Conservation (phyloP, 2,329 filamentous ascomycete species). For the Alternaria brassicicola region DNA sequence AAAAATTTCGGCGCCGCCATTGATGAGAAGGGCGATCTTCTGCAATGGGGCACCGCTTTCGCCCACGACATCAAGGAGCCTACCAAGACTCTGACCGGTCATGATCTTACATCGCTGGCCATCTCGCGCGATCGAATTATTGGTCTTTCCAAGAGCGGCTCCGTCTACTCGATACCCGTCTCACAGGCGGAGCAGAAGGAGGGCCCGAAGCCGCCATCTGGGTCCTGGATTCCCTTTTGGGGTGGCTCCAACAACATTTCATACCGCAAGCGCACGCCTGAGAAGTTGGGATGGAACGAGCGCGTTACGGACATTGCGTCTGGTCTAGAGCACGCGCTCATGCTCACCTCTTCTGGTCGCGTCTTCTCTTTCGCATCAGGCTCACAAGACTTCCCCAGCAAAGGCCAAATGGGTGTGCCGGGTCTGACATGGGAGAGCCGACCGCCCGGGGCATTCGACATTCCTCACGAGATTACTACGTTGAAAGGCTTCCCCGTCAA, state of each 20-base stretch:
- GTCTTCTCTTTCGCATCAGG: conserved; percentile 89
- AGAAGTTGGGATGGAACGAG: conserved; percentile 70
- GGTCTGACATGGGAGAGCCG: conserved; percentile 80
- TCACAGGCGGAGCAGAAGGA: conserved; percentile 72
- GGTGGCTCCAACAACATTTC: conserved; percentile 64
- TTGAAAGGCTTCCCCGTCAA: conserved; percentile 73
- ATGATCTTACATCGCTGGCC: conserved; percentile 76
- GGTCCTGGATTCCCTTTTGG: conserved; percentile 79
- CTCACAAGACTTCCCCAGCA: conserved; percentile 75
- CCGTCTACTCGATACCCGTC: conserved; percentile 83
- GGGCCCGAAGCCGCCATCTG: conserved; percentile 68
- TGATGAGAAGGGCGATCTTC: conserved; percentile 81
- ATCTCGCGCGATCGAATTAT: conserved; percentile 85
- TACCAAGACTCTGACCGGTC: conserved; percentile 75
- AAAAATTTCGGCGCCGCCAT: conserved; percentile 84
- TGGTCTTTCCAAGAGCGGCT: conserved; percentile 74
- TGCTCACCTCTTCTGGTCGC: conserved; percentile 83
- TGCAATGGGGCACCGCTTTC: conserved; percentile 89
- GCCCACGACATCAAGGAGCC: conserved; percentile 69
- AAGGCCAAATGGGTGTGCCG: conserved; percentile 85
- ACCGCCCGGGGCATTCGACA: conserved; percentile 78
- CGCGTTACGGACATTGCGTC: conserved; percentile 74
- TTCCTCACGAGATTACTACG: conserved; percentile 77
- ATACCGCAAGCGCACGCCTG: conserved; percentile 74
- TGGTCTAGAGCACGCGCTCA: conserved; percentile 83